Conservation (phyloP, 257 asterid species). For the Ajuga chamaepitys region DNA sequence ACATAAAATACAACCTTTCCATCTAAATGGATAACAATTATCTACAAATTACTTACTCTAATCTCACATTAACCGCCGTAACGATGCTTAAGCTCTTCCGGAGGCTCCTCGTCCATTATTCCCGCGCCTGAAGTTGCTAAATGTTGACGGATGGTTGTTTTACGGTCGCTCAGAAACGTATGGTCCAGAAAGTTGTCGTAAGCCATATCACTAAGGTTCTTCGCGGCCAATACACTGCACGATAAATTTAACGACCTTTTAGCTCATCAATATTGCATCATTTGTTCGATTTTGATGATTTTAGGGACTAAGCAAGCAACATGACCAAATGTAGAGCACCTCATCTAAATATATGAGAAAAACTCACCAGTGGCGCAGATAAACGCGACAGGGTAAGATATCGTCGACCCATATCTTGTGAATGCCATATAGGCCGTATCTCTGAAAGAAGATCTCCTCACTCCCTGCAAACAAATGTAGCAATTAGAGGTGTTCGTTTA, state of each 20-base stretch:
- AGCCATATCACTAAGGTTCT: constrained; percentile 60
- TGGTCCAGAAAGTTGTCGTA: constrained; percentile 80
- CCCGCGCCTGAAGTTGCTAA: constrained; percentile 59
- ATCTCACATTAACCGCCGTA: constrained; percentile 61
- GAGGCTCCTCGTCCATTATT: constrained; percentile 92
- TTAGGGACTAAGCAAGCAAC: not conserved
- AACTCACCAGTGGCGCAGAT: constrained; percentile 93
- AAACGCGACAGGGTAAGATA: constrained; percentile 84
- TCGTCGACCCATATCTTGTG: constrained; percentile 82
- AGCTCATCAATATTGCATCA: constrained; percentile 2
- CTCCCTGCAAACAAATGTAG: constrained; percentile 45
- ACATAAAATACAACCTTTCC: no score
- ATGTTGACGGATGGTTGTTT: constrained; percentile 75
- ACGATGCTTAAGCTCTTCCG: constrained; percentile 52
- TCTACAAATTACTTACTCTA: not conserved
- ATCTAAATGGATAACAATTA: not conserved
- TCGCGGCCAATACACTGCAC: constrained; percentile 86
- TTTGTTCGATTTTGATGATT: not conserved
- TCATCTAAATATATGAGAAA: no score
- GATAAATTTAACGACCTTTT: not conserved
- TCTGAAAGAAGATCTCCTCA: constrained; percentile 49
- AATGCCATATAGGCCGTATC: constrained; percentile 55
- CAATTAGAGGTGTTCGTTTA: no score
- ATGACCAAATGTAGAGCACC: no score
- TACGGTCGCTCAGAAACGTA: constrained; percentile 81